These are phyloP conservation scores for Entomortierella chlamydospora DNA, from an alignment of 192 early-diverging fungal species.

Conservation along the genomic window DNA sequence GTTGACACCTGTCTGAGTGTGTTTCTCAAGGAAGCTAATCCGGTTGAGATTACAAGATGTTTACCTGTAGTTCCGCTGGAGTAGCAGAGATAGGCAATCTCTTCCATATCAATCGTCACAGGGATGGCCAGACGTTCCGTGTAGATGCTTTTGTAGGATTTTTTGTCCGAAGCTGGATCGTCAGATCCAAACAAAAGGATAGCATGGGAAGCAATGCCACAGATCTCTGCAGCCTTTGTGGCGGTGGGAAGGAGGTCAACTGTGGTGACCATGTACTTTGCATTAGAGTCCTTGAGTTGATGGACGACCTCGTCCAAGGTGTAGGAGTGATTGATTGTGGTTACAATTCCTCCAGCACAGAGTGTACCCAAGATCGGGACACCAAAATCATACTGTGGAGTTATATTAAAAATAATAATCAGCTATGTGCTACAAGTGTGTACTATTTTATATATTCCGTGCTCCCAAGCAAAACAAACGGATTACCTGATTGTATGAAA, in stretches of 20 bases:
- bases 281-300: conserved; percentile 78
- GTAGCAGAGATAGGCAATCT: conserved; percentile 75
- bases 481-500: conserved; percentile 73
- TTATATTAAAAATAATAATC: too few relatives aligned
- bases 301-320: conserved; percentile 79
- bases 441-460: too few relatives aligned
- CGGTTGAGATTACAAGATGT: neutral
- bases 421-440: conserved; percentile 10
- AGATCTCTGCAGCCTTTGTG: conserved; percentile 44
- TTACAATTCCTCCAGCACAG: conserved; percentile 74
- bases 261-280: conserved; percentile 72
- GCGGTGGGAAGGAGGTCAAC: conserved; percentile 48
- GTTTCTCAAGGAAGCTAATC: neutral
- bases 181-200: conserved; percentile 61
- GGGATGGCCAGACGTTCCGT: conserved; percentile 21
- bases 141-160: conserved; percentile 41
- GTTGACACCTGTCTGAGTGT: neutral
- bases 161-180: conserved; percentile 23
- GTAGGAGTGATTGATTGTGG: conserved; percentile 87
- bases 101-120: conserved; percentile 33
- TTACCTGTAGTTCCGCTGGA: conserved; percentile 66
- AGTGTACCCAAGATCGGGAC: conserved; percentile 71
- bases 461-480: neutral
- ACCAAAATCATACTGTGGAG: conserved; percentile 66
- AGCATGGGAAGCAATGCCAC: conserved; percentile 47